Base-by-base conservation (phyloP, 495 filamentous ascomycete genomes). In the Aspergillus sparsus region DNA sequence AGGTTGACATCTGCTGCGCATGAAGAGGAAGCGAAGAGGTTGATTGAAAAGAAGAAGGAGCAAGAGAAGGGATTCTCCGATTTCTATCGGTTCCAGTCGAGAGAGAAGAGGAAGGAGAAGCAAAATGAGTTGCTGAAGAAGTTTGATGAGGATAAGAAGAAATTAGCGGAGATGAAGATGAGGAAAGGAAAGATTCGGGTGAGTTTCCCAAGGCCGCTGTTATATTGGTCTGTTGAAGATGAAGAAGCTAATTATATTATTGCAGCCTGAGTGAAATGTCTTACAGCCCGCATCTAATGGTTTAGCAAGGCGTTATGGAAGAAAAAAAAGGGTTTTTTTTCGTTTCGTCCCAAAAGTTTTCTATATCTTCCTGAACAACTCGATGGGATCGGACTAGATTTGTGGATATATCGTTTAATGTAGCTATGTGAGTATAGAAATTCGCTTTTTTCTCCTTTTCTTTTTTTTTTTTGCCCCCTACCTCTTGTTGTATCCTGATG, bases 61-160 rank as follows among this genome's bases (percentile, higher is more conserved):
- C 85, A 82, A 75, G 74, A 81, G 47, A 79, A 82, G 66, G 88
- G 85, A 7, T 73, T 85, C 63, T 83, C 83, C 36, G 88, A 91
- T 66, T 98, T 98, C 72, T 98, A 98, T 71, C 85, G 92, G 59
- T 98, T 97, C 80, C 94, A 98, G 82, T 81, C 83, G 62, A 77
- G 93, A 50, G 93, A 98, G 79, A 88, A 87, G 78, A 85, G 86
- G 78, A 98, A 98, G 82, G 85, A 85, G 66, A 82, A 85, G 62
- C 89, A 91, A 71, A 79, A 80, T 16, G 83, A 89, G 62, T 73
- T 97, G 66, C 68, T 81, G 42, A 72, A 49, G 68, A 71, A 72
- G 66, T 85, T 85, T 63, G 80, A 80, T 65, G 77, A 83, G 63
- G 82, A 85, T 68, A 79, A 75, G 71, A 75, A 71, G 72, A 83